These are phyloP conservation scores for Aspergillus sclerotioniger DNA, from an alignment of 495 filamentous ascomycete genomes.

Conservation along the genomic window DNA sequence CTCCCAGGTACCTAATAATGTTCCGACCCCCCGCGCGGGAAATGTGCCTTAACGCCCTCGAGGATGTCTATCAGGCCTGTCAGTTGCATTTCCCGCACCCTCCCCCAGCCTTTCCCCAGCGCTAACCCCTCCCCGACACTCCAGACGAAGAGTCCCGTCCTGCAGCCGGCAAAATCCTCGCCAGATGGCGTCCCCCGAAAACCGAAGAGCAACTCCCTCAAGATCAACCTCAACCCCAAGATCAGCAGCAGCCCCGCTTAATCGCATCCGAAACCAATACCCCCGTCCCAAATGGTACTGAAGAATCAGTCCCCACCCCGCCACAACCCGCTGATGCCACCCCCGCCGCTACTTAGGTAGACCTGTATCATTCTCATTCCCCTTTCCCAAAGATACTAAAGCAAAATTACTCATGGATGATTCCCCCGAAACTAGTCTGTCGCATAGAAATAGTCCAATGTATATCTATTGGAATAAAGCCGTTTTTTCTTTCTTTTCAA, in stretches of 20 bases:
- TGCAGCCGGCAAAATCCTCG: constrained; percentile 41
- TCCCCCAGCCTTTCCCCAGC: neutral
- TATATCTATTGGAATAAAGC: no score
- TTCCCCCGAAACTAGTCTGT: no score
- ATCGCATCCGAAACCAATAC: neutral
- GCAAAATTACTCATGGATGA: no score
- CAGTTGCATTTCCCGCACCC: constrained; percentile 11
- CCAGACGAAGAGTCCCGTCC: constrained; percentile 48
- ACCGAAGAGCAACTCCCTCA: constrained; percentile 14
- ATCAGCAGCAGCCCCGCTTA: neutral
- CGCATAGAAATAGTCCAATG: no score
- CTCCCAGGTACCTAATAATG: constrained; percentile 72
- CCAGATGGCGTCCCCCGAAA: constrained; percentile 41
- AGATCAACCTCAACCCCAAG: neutral
- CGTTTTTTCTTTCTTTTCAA: no score
- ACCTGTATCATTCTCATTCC: neutral
- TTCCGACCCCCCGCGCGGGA: constrained; percentile 80
- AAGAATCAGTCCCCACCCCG: neutral
- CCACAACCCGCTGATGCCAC: neutral
- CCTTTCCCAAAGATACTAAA: no score
- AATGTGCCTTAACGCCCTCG: constrained; percentile 75
- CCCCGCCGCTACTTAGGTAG: neutral
- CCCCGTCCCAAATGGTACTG: neutral
- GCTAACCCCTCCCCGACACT: constrained; percentile 14
- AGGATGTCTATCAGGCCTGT: constrained; percentile 78